These are phyloP conservation scores for Wickerhamomyces alni DNA, from an alignment of 805 yeast species.

Conservation along the genomic window DNA sequence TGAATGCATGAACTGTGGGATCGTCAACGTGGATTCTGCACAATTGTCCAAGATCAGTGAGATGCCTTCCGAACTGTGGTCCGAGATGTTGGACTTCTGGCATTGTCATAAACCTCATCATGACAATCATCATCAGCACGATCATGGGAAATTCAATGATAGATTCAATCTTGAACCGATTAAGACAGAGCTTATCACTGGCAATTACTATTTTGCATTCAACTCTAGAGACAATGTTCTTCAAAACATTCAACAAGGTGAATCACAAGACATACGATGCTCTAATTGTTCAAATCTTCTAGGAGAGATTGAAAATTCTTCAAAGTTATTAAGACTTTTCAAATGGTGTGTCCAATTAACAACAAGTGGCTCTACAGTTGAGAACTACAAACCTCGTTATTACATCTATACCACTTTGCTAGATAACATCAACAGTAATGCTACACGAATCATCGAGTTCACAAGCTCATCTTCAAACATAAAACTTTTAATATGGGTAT, in stretches of 20 bases:
- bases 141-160: slow-evolving; percentile 15
- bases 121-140: slow-evolving; percentile 5
- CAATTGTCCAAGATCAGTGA: slow-evolving; percentile 36
- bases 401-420: slow-evolving; percentile 33
- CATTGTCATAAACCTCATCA: slow-evolving; percentile 81
- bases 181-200: slow-evolving; percentile 40
- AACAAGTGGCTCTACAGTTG: slow-evolving; percentile 14
- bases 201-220: slow-evolving; percentile 44
- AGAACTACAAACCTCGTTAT: slow-evolving; percentile 30
- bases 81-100: slow-evolving; percentile 96
- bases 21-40: slow-evolving; percentile 23
- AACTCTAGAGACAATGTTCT: slow-evolving; percentile 6
- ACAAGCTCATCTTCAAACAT: slow-evolving; percentile 9
- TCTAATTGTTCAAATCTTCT: slow-evolving; percentile 28
- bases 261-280: slow-evolving; percentile 26
- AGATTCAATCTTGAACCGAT: slow-evolving; percentile 41
- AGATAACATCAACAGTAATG: slow-evolving; percentile 37
- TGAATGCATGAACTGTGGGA: slow-evolving; percentile 22
- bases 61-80: slow-evolving; percentile 92
- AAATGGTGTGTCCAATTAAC: slow-evolving; percentile 50
- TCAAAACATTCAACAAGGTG: slow-evolving; percentile 2
- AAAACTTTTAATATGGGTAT: slow-evolving; percentile 40
- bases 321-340: slow-evolving; percentile 32
- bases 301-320: slow-evolving; percentile 34
- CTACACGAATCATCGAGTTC: slow-evolving; percentile 31